Base-by-base conservation (phyloP, 164 flowering plant genomes). In the Magnolia sinica region DNA sequence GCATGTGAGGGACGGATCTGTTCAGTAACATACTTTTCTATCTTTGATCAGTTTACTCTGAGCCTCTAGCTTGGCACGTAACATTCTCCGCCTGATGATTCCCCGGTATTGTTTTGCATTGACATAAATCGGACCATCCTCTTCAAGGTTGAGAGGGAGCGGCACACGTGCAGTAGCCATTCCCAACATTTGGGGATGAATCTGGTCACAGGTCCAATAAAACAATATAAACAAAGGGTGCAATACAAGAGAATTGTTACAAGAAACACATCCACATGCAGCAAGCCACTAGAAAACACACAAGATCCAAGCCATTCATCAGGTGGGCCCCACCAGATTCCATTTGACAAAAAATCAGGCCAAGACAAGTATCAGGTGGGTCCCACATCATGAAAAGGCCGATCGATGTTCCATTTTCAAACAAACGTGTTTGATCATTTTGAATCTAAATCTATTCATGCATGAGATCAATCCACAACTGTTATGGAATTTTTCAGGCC, bases 61-160 rank as follows among this genome's bases (percentile, higher is more conserved):
- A 70, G 94, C 91, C 87, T 94, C 97, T 4, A 88, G 89, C 87
- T 89, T 94, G 58, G 98, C 97, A 61, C 97, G 90, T 2, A 84
- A 83, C 80, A 90, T 89, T 75, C 98, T 84, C 80, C 98, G 86
- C 64, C 92, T 86, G 50, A 92, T 87, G 72, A 94, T 94, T 10
- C 88, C 94, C 76, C 85, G 86, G 79, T 90, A 94, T 73, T 94
- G 98, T 79, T 91, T 90, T 8, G 98, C 90, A 82, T 93, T 93
- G 51, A 93, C 98, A 81, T 79, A 93, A 22, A 94, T 88, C 64
- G 98, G 96, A 23, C 88, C 93, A 14, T 91, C 92, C 64, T 92
- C 92, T 16, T 91, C 81, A 66, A 90, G 64, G 74, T 87, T 89
- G 77, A 81, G 81, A 18, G 93, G 98, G 64, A 94, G 78, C 19